phyloP scores from a whole-genome alignment of 1,284 basidiomycete species.

The Puccinia polysora region DNA sequence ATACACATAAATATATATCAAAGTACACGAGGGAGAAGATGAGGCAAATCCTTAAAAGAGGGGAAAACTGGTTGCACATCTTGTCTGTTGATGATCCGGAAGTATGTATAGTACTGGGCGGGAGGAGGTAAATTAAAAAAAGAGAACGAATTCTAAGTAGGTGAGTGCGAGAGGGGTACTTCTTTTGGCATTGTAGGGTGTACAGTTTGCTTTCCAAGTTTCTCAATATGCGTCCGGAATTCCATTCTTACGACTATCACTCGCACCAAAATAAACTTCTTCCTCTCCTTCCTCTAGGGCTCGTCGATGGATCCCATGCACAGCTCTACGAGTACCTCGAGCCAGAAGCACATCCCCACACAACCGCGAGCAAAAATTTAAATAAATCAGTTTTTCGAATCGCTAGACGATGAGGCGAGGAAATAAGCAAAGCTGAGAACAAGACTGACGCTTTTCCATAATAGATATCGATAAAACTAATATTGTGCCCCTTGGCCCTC shows the following conservation, averaged over 20 bases:
- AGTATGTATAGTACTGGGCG: too few relatives aligned
- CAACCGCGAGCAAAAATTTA: background rate
- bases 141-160: too few relatives aligned
- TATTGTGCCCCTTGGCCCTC: constrained; percentile 20
- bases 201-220: too few relatives aligned
- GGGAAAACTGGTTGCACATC: too few relatives aligned
- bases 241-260: constrained; percentile 31
- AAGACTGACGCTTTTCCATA: constrained; percentile 8
- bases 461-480: constrained; percentile 7
- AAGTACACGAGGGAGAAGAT: too few relatives aligned
- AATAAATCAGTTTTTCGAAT: background rate
- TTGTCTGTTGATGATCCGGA: too few relatives aligned
- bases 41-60: too few relatives aligned
- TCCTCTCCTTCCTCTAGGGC: too few relatives aligned
- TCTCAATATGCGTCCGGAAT: constrained; percentile 27
- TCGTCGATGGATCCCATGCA: constrained; percentile 8
- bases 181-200: too few relatives aligned
- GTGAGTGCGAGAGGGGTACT: too few relatives aligned
- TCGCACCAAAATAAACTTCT: constrained; percentile 2
- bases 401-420: background rate
- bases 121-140: too few relatives aligned
- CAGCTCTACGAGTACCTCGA: constrained; percentile 6
- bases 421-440: background rate
- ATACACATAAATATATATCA: too few relatives aligned
- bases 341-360: background rate